Conservation (phyloP, 352 stramenopile genomes). For the Phytophthora vignae region DNA sequence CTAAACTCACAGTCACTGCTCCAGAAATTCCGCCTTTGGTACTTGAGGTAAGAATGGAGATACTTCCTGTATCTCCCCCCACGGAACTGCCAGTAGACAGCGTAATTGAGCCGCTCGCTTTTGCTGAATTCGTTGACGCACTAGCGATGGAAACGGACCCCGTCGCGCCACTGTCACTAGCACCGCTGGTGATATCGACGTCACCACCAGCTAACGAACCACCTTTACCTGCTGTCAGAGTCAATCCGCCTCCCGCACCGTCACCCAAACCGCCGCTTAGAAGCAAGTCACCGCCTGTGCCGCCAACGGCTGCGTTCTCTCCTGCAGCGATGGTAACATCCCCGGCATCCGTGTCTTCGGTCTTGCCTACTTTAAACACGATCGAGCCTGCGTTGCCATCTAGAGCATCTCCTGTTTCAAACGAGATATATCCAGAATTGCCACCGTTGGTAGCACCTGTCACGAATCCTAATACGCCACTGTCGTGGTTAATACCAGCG, state of each 20-base stretch:
- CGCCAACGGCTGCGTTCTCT: conserved; percentile 18
- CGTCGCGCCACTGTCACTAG: conserved; percentile 28
- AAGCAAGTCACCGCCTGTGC: conserved; percentile 25
- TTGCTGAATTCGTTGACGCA: conserved; percentile 30
- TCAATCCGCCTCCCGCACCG: conserved; percentile 26
- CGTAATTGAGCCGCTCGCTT: conserved; percentile 39
- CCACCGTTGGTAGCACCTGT: conserved; percentile 41
- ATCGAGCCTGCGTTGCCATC: conserved; percentile 36
- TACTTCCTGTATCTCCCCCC: conserved; percentile 40
- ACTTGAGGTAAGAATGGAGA: conserved; percentile 37
- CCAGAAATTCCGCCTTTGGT: conserved; percentile 42
- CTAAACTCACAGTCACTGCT: conserved; percentile 39
- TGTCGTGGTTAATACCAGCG: conserved; percentile 26
- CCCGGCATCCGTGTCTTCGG: conserved; percentile 22
- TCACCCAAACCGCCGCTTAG: conserved; percentile 25
- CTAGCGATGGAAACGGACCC: conserved; percentile 37
- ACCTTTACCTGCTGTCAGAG: conserved; percentile 28
- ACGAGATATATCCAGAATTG: conserved; percentile 42
- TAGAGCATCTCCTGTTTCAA: conserved; percentile 32
- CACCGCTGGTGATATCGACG: conserved; percentile 34
- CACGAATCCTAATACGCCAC: conserved; percentile 38
- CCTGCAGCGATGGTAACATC: conserved; percentile 31
- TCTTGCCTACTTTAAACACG: conserved; percentile 35
- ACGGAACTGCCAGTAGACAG: conserved; percentile 40
- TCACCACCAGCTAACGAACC: conserved; percentile 24